Percentiles rank a stretch among this genome's conserved stretches.
Evolutionary conservation across 805 yeast genomes (phyloP).

Genomic region (Ogataea methylovora): DNA sequence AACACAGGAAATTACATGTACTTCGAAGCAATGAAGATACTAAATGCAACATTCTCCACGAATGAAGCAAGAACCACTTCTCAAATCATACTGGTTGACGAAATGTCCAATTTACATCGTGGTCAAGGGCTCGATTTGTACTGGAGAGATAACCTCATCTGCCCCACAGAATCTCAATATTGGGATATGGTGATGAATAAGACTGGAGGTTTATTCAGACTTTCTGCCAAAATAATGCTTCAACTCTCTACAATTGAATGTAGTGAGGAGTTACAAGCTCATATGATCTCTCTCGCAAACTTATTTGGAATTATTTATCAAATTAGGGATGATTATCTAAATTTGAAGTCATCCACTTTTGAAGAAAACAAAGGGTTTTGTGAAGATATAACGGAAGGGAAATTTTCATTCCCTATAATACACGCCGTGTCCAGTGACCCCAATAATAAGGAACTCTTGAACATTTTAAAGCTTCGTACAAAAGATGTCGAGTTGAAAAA

Average conservation of each 20-base stretch:
- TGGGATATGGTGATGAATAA: slow-evolving; percentile 77
- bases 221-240: slow-evolving; percentile 59
- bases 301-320: slow-evolving; percentile 80
- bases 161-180: slow-evolving; percentile 62
- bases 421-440: slow-evolving; percentile 43
- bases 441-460: slow-evolving; percentile 32
- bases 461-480: slow-evolving; percentile 48
- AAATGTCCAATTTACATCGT: slow-evolving; percentile 71
- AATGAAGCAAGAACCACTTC: slow-evolving; percentile 15
- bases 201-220: slow-evolving; percentile 82
- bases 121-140: slow-evolving; percentile 88
- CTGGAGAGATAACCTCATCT: slow-evolving; percentile 66
- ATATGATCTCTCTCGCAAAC: slow-evolving; percentile 41
- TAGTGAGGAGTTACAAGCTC: slow-evolving; percentile 2
- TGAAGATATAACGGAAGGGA: slow-evolving; percentile 88
- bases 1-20: slow-evolving; percentile 81
- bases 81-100: slow-evolving; percentile 50
- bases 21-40: slow-evolving; percentile 55
- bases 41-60: slow-evolving; percentile 19
- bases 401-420: slow-evolving; percentile 78
- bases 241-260: not conserved
- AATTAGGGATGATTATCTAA: slow-evolving; percentile 76
- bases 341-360: slow-evolving; percentile 46
- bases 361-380: slow-evolving; percentile 66
- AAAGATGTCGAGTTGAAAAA: slow-evolving; percentile 40